phyloP scores from a whole-genome alignment of 75 land plant species.

The Gnetum montanum region DNA sequence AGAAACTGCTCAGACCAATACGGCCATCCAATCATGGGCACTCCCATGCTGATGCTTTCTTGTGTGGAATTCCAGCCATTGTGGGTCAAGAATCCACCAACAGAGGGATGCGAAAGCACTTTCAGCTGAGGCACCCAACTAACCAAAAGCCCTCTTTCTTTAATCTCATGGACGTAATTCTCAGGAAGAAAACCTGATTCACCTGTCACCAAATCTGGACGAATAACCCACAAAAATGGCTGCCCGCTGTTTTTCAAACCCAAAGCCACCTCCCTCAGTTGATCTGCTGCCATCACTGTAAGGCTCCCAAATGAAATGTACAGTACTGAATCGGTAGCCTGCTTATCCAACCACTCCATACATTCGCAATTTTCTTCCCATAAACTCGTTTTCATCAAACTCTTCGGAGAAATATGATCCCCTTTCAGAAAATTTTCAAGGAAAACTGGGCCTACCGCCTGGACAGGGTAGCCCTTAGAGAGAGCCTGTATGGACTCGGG shows the following conservation, averaged over 20 bases:
- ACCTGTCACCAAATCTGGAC: constrained; percentile 10
- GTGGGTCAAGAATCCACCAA: constrained; percentile 29
- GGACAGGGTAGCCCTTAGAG: constrained; percentile 3
- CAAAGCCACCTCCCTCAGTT: constrained; percentile 7
- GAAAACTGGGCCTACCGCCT: constrained; percentile 4
- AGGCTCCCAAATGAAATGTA: constrained; percentile 16
- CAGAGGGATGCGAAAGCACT: constrained; percentile 21
- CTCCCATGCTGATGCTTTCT: constrained; percentile 13
- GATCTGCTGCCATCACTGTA: background rate
- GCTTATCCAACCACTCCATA: constrained; percentile 11
- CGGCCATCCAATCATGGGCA: constrained; percentile 19
- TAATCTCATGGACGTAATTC: background rate
- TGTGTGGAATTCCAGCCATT: constrained; percentile 28
- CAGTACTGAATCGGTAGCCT: constrained; percentile 5
- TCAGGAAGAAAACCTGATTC: background rate
- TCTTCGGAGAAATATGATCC: background rate
- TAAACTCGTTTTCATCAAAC: background rate
- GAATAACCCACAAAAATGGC: constrained; percentile 16
- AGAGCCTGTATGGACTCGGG: background rate
- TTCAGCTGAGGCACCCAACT: constrained; percentile 13
- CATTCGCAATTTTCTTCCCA: constrained; percentile 15
- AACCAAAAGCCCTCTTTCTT: constrained; percentile 13
- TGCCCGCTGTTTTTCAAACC: constrained; percentile 10
- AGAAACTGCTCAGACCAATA: constrained; percentile 11
- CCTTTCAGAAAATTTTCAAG: background rate